Base-by-base conservation (phyloP, 805 yeast species). In the Zygosaccharomyces lentus region DNA sequence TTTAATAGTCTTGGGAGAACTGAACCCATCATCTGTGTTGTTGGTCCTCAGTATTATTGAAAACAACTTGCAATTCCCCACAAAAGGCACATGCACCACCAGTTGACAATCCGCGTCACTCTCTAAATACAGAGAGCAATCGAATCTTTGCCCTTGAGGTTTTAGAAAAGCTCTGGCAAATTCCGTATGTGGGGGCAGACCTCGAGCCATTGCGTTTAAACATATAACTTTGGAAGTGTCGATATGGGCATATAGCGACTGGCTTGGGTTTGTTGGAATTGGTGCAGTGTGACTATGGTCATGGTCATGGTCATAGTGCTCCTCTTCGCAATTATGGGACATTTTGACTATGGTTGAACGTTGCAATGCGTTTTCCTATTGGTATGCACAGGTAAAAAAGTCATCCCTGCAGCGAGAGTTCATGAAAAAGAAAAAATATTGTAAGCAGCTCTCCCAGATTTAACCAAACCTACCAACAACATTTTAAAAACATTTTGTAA, bases 41-140 rank as follows among this genome's bases (percentile, higher is more conserved):
- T 80, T 72, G 0, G 89, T 75, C 53, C 96, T 73, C 9, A 91
- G 51, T 2, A 85, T 77, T 1, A 91, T 54, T 2, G 96, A 84
- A 59, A 78, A 86, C 29, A 91, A 65, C 59, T 83, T 87, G 34
- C 86, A 88, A 19, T 76, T 69, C 1, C 84, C 85, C 9, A 83
- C 80, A 57, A 91, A 91, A 24, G 96, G 97, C 24, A 91, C 77
- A 43, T 79, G 76, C 26, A 91, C 54, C 26, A 90, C 76, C 54
- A 90, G 53, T 61, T 91, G 96, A 48, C 82, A 78, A 58, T 91
- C 98, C 2, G 85, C 80, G 61, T 90, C 96, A 1, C 86, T 78
- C 64, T 78, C 68, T 37, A 81, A 59, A 69, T 66, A 56, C 30
- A 67, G 51, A 69, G 80, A 49, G 8, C 77, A 53, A n/a, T 70